Percentiles rank a stretch among this genome's conserved stretches.
These are phyloP conservation scores for Curvularia lunata DNA, from an alignment of 2,329 filamentous ascomycete genomes.

Conservation along the genomic window DNA sequence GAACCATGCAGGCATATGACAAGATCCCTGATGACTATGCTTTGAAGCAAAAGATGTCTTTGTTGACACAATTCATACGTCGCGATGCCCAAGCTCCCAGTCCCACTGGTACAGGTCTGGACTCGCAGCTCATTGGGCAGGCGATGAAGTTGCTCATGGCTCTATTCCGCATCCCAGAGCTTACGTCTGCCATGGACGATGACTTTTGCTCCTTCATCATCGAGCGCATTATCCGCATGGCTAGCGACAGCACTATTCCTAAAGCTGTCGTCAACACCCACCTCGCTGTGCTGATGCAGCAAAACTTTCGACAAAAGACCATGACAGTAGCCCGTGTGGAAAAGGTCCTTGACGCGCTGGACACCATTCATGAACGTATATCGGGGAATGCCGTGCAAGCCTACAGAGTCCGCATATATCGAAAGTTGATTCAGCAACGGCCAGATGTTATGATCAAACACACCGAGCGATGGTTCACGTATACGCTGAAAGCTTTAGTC, in stretches of 20 bases:
- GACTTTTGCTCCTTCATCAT: conserved; percentile 83
- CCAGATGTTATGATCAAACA: conserved; percentile 73
- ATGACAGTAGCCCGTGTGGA: conserved; percentile 75
- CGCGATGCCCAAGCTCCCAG: conserved; percentile 75
- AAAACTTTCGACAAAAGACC: conserved; percentile 76
- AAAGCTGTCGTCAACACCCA: conserved; percentile 82
- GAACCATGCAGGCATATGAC: conserved; percentile 79
- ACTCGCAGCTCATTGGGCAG: conserved; percentile 76
- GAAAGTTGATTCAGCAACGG: conserved; percentile 74
- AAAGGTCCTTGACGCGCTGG: conserved; percentile 72
- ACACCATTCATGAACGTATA: conserved; percentile 74
- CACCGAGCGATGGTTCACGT: conserved; percentile 76
- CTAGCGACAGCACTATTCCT: conserved; percentile 70
- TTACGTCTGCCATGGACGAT: conserved; percentile 72
- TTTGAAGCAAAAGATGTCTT: conserved; percentile 71
- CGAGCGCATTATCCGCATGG: conserved; percentile 76
- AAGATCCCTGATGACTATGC: conserved; percentile 65
- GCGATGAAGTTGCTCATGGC: conserved; percentile 78
- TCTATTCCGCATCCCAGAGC: conserved; percentile 75
- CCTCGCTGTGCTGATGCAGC: conserved; percentile 79
- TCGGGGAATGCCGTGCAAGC: conserved; percentile 82
- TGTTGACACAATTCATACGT: conserved; percentile 81
- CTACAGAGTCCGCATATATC: conserved; percentile 79
- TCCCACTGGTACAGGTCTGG: conserved; percentile 60
- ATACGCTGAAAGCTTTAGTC: conserved; percentile 82